Conservation (phyloP, 306 rosid genomes). For the Gastrolobium bilobum region DNA sequence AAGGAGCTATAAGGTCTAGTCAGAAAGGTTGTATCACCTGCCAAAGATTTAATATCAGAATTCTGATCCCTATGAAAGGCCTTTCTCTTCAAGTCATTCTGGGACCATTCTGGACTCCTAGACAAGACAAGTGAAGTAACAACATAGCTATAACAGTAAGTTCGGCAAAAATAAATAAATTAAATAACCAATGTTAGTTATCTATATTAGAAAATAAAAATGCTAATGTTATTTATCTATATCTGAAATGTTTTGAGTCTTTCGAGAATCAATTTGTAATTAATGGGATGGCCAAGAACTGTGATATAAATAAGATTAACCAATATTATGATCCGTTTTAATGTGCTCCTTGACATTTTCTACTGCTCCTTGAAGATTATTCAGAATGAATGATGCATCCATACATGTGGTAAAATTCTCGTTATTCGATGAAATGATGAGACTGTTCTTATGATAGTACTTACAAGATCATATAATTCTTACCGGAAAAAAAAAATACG, state of each 20-base stretch:
- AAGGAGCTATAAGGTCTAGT: constrained; percentile 44
- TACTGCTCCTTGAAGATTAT: background rate
- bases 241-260: too few relatives aligned
- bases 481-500: background rate
- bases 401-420: constrained; percentile 35
- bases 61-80: constrained; percentile 34
- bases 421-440: constrained; percentile 8
- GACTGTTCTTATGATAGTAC: background rate
- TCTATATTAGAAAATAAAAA: background rate
- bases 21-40: constrained; percentile 21
- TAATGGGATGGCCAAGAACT: background rate
- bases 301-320: background rate
- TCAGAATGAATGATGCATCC: background rate
- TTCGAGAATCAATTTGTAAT: too few relatives aligned
- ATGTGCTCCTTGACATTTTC: background rate
- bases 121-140: constrained; percentile 36
- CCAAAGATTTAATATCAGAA: constrained; percentile 44
- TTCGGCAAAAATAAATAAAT: constrained; percentile 9
- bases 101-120: constrained; percentile 43
- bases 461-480: background rate
- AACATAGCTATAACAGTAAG: background rate
- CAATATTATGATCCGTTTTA: background rate
- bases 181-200: background rate
- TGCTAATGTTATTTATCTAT: background rate
- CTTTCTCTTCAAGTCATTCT: constrained; percentile 15